A percentile compares a stretch with the other conserved stretches of the same genome.
phyloP scores from a whole-genome alignment of 352 stramenopile species.

The Phytophthora sp. region DNA sequence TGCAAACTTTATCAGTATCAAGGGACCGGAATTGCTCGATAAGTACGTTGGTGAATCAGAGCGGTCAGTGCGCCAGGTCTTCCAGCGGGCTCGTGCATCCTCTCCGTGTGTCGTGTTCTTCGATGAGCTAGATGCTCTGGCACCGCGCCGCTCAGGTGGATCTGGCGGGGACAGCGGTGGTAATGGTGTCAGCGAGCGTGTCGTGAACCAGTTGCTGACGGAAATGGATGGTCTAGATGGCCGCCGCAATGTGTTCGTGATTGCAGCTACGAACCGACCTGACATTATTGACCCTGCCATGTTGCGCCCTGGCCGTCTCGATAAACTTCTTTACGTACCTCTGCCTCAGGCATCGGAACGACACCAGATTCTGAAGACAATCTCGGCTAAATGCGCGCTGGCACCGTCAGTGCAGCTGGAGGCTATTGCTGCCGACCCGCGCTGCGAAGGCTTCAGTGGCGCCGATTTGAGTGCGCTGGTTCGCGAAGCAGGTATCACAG shows the following conservation, averaged over 20 bases:
- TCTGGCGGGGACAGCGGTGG: conserved; percentile 58
- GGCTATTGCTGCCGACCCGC: conserved; percentile 87
- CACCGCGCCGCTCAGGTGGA: conserved; percentile 89
- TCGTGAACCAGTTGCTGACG: conserved; percentile 98
- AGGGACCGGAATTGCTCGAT: conserved; percentile 98
- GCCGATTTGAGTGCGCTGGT: conserved; percentile 97
- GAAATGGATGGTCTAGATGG: conserved; percentile 99
- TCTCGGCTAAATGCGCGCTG: conserved; percentile 78
- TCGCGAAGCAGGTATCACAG: conserved; percentile 96
- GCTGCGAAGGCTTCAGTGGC: conserved; percentile 96
- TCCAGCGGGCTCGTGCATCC: conserved; percentile 97
- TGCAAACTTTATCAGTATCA: conserved; percentile 99
- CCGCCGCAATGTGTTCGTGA: conserved; percentile 96
- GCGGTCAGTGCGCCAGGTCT: conserved; percentile 95
- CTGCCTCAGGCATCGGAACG: conserved; percentile 87
- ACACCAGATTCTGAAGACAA: conserved; percentile 92
- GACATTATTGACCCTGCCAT: conserved; percentile 99
- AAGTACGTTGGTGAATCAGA: conserved; percentile 99
- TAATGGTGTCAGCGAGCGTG: conserved; percentile 93
- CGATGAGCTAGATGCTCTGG: conserved; percentile 98
- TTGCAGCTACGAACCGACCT: conserved; percentile 95
- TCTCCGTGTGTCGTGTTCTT: conserved; percentile 99
- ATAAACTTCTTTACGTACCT: conserved; percentile 99
- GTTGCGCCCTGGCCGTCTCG: conserved; percentile 97
- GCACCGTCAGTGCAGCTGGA: conserved; percentile 87